phyloP scores from a whole-genome alignment of 768 basidiomycete species.

The Neoboletus brunneissimus region DNA sequence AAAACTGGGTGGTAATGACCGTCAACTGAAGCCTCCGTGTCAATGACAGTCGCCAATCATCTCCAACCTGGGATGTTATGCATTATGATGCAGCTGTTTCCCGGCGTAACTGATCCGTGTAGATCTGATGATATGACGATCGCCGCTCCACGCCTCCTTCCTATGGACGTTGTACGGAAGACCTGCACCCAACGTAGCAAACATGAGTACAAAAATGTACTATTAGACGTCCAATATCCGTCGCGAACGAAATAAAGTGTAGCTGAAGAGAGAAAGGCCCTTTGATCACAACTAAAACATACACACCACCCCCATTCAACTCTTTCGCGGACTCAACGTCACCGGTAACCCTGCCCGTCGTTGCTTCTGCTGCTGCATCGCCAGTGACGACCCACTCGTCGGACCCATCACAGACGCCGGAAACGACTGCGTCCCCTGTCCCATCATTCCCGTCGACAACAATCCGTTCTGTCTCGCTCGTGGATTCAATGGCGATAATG shows the following conservation, averaged over 20 bases:
- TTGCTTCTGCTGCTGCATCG: conserved; percentile 38
- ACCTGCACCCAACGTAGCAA: not conserved
- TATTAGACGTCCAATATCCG: not conserved
- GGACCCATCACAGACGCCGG: conserved; percentile 12
- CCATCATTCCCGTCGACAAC: conserved; percentile 36
- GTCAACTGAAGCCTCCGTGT: not conserved
- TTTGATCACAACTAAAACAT: not conserved
- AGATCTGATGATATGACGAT: not conserved
- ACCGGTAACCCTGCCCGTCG: conserved; percentile 40
- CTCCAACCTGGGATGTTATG: too few species aligned
- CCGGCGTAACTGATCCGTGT: not conserved
- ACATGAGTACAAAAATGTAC: not conserved
- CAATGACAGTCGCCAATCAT: not conserved
- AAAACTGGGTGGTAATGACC: not conserved
- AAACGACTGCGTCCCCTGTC: conserved; percentile 36
- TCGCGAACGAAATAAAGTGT: not conserved
- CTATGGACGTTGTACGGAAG: not conserved
- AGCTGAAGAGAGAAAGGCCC: not conserved
- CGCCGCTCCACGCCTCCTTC: not conserved
- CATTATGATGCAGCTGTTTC: not conserved
- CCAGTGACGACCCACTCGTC: conserved; percentile 11
- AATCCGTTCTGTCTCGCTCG: conserved; percentile 52
- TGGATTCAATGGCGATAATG: conserved; percentile 73
- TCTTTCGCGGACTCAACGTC: conserved; percentile 34
- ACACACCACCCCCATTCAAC: not conserved